Base-by-base conservation (phyloP, 345 rosid species). In the Chamaenerion angustifolium region DNA sequence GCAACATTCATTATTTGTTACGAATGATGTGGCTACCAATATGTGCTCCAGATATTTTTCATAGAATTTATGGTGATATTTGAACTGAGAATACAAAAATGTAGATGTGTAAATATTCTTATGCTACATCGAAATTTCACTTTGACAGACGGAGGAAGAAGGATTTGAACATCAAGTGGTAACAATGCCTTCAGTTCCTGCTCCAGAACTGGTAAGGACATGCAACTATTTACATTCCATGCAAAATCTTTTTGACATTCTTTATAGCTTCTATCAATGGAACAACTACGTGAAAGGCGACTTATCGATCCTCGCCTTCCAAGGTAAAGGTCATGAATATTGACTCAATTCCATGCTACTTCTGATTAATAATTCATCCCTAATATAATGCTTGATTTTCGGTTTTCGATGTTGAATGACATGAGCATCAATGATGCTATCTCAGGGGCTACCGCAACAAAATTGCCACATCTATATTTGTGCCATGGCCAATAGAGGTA, bases 401-500 rank as follows among this genome's bases (percentile, higher is more conserved):
- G 18, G n/a, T 45, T 45, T n/a, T 16, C 48, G 4, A 14, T 10
- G n/a, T 16, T 16, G 16, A n/a, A 14, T 45, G 18, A 45, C 18
- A 14, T 9, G 17, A 16, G n/a, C n/a, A n/a, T n/a, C n/a, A n/a
- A n/a, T n/a, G n/a, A 10, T 16, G 11, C 16, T 23, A 37, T 71
- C 71, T 56, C 84, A 92, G 98, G 96, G 71, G 77, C 66, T 92
- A 87, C 35, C 73, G 98, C 13, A 87, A 77, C 78, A 92, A 76
- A 72, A 85, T 79, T 54, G 95, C 94, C 25, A 56, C 84, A 19
- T 46, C 54, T 57, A 56, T 71, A 35, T 80, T 74, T 69, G 64
- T 77, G 43, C 96, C 96, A 40, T 92, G 95, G 96, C 98, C 98
- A 18, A 79, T 92, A 74, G 98, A 92, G 66, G 74, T 92, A 68